A percentile compares a stretch with the other conserved stretches of the same genome.
Evolutionary conservation across 2,329 filamentous ascomycete genomes (phyloP).

Genomic region (Calonectria pseudoreteaudii): DNA sequence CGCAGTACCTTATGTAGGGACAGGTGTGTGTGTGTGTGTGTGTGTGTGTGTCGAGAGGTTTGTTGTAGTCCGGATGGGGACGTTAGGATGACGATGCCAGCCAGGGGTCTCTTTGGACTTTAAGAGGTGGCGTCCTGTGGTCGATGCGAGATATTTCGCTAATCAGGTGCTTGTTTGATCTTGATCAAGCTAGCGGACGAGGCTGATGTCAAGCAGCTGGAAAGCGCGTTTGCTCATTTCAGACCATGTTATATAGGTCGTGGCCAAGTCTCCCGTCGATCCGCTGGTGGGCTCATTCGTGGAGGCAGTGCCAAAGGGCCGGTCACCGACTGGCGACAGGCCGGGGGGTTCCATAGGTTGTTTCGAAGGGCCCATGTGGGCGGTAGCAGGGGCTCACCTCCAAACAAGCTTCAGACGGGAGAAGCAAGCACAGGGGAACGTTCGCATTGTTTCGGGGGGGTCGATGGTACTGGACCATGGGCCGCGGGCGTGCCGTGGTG

Average conservation of each 20-base stretch:
- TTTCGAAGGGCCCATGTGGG: conserved; percentile 36
- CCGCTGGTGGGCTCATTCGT: conserved; percentile 43
- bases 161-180: conserved; percentile 34
- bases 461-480: neutral
- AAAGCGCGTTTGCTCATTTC: conserved; percentile 32
- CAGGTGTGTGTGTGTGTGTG: conserved; percentile 14
- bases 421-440: conserved; percentile 39
- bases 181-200: conserved; percentile 26
- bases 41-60: conserved; percentile 34
- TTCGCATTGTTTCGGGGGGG: conserved; percentile 16
- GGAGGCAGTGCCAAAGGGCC: conserved; percentile 44
- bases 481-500: neutral
- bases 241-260: conserved; percentile 32
- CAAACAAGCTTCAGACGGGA: conserved; percentile 46
- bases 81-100: conserved; percentile 41
- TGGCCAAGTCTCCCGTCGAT: conserved; percentile 39
- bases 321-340: conserved; percentile 37
- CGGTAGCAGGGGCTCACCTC: conserved; percentile 36
- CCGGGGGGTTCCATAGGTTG: conserved; percentile 38
- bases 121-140: conserved; percentile 24
- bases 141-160: conserved; percentile 35
- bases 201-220: conserved; percentile 26
- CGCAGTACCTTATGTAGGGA: conserved; percentile 14
- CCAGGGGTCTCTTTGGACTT: conserved; percentile 38
- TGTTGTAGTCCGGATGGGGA: conserved; percentile 39